Evolutionary conservation across 2,329 filamentous ascomycete species (phyloP).

Genomic region (Torrubiella hemipterigena): DNA sequence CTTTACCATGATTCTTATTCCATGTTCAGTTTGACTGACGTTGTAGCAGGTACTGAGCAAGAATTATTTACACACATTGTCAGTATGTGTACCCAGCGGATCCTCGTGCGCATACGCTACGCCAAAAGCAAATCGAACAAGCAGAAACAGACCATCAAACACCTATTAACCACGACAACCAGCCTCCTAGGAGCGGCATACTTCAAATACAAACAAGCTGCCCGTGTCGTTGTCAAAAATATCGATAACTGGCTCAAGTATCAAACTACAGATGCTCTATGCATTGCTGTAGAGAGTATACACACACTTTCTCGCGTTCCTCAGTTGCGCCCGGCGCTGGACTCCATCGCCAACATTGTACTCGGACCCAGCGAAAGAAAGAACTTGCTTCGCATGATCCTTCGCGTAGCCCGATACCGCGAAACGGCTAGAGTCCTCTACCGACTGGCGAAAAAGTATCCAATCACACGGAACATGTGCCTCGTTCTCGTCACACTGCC

Average conservation of each 20-base stretch:
- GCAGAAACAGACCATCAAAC: neutral
- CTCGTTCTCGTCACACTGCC: conserved; percentile 16
- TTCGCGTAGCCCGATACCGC: conserved; percentile 23
- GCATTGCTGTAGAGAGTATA: neutral
- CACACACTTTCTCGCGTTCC: neutral
- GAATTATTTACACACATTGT: too few relatives aligned
- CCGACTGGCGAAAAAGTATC: conserved; percentile 15
- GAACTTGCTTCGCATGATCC: conserved; percentile 18
- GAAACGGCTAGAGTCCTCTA: conserved; percentile 19
- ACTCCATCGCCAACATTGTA: conserved; percentile 10
- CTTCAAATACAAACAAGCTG: neutral
- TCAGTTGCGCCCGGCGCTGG: neutral
- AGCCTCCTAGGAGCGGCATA: neutral
- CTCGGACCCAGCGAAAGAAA: conserved; percentile 7
- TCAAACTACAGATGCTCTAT: neutral
- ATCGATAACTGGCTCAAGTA: neutral
- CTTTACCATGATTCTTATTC: too few relatives aligned
- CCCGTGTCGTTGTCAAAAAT: neutral
- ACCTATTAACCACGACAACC: neutral
- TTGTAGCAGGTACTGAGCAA: too few relatives aligned
- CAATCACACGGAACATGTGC: conserved; percentile 15
- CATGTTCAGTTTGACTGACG: too few relatives aligned
- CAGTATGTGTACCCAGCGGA: too few relatives aligned
- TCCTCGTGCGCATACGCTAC: too few relatives aligned
- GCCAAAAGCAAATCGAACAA: too few relatives aligned